phyloP scores from a whole-genome alignment of 108 stramenopile species.

The Skeletonema costatum region DNA sequence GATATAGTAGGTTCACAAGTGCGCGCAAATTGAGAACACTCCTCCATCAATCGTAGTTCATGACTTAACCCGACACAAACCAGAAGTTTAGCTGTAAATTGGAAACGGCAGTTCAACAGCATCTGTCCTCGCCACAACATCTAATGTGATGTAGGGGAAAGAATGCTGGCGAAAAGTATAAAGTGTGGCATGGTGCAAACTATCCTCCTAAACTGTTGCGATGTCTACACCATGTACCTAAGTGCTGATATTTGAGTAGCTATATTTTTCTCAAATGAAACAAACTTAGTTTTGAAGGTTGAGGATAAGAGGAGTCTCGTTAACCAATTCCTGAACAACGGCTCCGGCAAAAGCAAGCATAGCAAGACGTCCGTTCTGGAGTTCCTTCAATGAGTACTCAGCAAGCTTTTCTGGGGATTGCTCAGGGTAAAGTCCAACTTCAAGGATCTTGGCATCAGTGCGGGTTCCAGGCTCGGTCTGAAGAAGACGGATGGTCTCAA shows the following conservation, averaged over 20 bases:
- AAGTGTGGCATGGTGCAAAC: not conserved
- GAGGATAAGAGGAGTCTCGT: conserved; percentile 40
- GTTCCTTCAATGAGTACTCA: conserved; percentile 70
- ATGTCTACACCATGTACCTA: not conserved
- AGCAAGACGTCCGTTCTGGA: conserved; percentile 83
- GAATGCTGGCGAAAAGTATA: not conserved
- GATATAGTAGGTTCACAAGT: conserved; percentile 31
- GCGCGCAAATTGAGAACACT: conserved; percentile 24
- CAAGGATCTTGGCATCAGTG: conserved; percentile 40
- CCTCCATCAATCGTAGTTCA: conserved; percentile 1
- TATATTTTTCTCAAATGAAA: not conserved
- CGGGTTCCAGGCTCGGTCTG: conserved; percentile 40
- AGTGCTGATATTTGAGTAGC: not conserved
- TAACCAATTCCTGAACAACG: conserved; percentile 62
- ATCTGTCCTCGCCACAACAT: not conserved
- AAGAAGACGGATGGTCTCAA: conserved; percentile 47
- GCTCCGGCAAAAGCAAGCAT: conserved; percentile 85
- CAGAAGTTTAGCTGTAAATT: conserved; percentile 5
- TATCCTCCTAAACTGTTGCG: not conserved
- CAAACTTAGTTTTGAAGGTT: conserved; percentile 35
- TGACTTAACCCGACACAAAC: not conserved
- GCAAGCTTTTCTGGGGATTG: conserved; percentile 70
- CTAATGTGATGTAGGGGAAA: not conserved
- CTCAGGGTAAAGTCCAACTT: conserved; percentile 48
- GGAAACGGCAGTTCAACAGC: conserved; percentile 1